These are phyloP conservation scores for Musa acuminata DNA, from an alignment of 176 grass and related monocot species.

Conservation along the genomic window DNA sequence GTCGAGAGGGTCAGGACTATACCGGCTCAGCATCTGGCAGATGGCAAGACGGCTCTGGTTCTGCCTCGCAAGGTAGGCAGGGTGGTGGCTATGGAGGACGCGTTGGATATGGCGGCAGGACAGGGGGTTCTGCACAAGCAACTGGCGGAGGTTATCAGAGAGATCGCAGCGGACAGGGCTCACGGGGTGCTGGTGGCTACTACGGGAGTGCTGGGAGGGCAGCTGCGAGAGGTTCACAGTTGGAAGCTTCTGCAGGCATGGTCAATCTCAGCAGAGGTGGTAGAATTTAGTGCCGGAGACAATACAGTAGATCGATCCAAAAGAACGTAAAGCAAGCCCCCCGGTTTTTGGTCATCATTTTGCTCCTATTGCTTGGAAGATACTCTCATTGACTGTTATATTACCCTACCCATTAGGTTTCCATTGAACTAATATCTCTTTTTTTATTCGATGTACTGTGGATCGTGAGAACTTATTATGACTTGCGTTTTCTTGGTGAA, in stretches of 20 bases:
- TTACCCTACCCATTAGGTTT: too few species aligned
- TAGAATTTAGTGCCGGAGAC: slow-evolving; percentile 32
- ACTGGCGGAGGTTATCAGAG: slow-evolving; percentile 46
- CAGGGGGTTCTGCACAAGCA: slow-evolving; percentile 27
- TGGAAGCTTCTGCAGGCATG: slow-evolving; percentile 42
- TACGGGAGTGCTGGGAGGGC: neutral
- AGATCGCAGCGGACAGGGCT: slow-evolving; percentile 19
- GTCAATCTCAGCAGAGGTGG: slow-evolving; percentile 62
- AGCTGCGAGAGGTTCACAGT: neutral
- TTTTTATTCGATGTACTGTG: too few species aligned
- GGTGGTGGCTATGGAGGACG: slow-evolving; percentile 29
- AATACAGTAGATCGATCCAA: too few species aligned
- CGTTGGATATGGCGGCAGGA: slow-evolving; percentile 43
- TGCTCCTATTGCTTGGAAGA: too few species aligned
- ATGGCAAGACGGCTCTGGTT: slow-evolving; percentile 80
- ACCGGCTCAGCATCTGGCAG: slow-evolving; percentile 26
- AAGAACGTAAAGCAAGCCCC: too few species aligned
- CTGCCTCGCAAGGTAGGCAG: slow-evolving; percentile 38
- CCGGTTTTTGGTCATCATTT: too few species aligned
- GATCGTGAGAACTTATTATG: too few species aligned
- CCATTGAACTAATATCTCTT: too few species aligned
- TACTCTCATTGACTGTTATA: too few species aligned
- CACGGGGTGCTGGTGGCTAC: neutral
- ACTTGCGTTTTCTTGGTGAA: too few species aligned
- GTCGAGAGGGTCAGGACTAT: slow-evolving; percentile 56